phyloP scores from a whole-genome alignment of 768 basidiomycete genomes.

The Suillus cothurnatus region DNA sequence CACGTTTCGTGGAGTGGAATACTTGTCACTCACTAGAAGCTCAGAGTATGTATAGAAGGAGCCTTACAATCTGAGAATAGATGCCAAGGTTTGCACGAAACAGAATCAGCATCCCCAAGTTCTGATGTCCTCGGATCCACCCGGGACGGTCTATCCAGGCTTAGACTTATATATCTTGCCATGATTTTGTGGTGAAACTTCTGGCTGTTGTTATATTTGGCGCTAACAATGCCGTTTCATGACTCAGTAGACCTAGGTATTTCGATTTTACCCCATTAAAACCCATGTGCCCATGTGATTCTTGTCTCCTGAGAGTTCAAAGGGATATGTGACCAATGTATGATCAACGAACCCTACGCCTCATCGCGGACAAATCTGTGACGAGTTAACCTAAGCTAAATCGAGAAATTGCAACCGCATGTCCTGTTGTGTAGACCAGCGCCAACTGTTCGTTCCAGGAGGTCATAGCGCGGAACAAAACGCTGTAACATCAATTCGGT shows the following conservation, averaged over 20 bases:
- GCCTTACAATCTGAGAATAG: not conserved
- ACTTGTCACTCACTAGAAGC: not conserved
- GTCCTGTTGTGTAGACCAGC: not conserved
- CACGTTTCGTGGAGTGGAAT: not conserved
- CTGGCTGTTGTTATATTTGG: not conserved
- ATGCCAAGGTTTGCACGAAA: not conserved
- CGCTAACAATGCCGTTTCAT: not conserved
- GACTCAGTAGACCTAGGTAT: not conserved
- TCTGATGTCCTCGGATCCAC: not conserved
- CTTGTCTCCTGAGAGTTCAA: not conserved
- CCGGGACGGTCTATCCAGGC: not conserved
- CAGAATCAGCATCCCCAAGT: not conserved
- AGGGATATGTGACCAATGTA: not conserved
- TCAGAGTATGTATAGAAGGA: slow-evolving; percentile 1
- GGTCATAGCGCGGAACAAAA: not conserved
- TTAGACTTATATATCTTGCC: slow-evolving; percentile 2
- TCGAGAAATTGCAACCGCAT: not conserved
- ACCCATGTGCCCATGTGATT: slow-evolving; percentile 1
- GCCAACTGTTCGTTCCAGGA: not conserved
- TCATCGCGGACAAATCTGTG: not conserved
- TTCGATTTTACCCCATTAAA: not conserved
- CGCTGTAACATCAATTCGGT: slow-evolving; percentile 3
- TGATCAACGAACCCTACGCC: not conserved
- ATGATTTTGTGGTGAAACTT: not conserved
- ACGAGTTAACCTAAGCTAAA: not conserved